Percentiles rank a stretch among this genome's conserved stretches.
These are phyloP conservation scores for Jatropha curcas DNA, from an alignment of 345 rosid genomes.

Conservation along the genomic window DNA sequence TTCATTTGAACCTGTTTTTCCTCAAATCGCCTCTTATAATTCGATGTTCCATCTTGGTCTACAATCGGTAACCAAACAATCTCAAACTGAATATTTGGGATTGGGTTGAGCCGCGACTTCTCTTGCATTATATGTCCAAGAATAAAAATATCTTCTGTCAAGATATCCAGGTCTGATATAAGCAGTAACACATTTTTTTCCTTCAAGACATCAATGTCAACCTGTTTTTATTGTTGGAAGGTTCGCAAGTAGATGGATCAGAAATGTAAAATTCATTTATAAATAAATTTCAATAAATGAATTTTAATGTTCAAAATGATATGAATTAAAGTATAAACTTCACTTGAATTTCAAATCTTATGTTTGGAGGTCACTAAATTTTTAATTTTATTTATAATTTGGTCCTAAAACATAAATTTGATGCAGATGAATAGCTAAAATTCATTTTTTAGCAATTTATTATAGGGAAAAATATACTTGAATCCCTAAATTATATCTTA, in stretches of 20 bases:
- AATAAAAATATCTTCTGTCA: slow-evolving; percentile 19
- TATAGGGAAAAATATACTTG: too few species aligned
- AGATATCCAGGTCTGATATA: slow-evolving; percentile 27
- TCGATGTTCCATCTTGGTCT: not conserved
- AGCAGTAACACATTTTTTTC: slow-evolving; percentile 32
- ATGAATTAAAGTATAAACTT: too few species aligned
- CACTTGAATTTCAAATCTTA: not conserved
- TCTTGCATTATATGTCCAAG: slow-evolving; percentile 25
- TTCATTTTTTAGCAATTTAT: too few species aligned
- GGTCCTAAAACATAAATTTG: too few species aligned
- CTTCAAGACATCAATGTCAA: slow-evolving; percentile 24
- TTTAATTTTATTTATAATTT: too few species aligned
- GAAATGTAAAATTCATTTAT: too few species aligned
- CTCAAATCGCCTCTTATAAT: not conserved
- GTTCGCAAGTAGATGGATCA: not conserved
- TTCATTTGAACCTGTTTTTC: slow-evolving; percentile 25
- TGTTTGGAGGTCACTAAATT: too few species aligned
- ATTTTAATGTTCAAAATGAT: too few species aligned
- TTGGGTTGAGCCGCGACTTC: slow-evolving; percentile 11
- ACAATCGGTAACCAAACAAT: slow-evolving; percentile 32
- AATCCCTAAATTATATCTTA: too few species aligned
- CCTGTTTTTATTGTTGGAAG: slow-evolving; percentile 4
- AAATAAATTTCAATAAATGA: too few species aligned
- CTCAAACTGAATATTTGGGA: slow-evolving; percentile 22
- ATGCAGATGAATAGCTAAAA: too few species aligned